Base-by-base conservation (phyloP, 2,329 filamentous ascomycete genomes). In the Penicillium sclerotiorum region DNA sequence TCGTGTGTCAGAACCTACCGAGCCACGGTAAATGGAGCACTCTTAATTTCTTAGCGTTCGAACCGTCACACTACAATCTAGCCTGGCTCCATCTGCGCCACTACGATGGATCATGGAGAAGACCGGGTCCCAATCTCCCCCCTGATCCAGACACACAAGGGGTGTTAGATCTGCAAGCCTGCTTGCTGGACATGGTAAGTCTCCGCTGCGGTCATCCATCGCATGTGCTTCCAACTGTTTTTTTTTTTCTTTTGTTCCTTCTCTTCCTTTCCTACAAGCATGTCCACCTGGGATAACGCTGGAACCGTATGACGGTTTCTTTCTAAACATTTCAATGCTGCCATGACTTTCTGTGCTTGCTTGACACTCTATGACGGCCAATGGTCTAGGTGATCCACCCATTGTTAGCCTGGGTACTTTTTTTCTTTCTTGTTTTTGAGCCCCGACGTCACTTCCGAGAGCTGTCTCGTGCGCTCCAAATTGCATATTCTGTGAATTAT, bases 31-130 rank as follows among this genome's bases (percentile, higher is more conserved):
- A 13, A 54, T 41, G 47, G 55, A 45, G 51, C 45, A 52, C 47
- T 51, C 51, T 60, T 57, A 56, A 56, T 49, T 45, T 53, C 47
- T 54, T 60, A 60, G 58, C 52, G 58, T 57, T 52, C 27, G 48
- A 55, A 51, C 50, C 35, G 39, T 50, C 50, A 35, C 38, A 47
- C 50, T 45, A 49, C 50, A 59, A n/a, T n/a, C n/a, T n/a, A n/a
- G n/a, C 56, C 49, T 50, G 45, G 57, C 52, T 53, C 57, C 53
- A 55, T 55, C 45, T 28, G 11, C 44, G 40, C 53, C 41, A 20
- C 39, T 25, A 21, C 41, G 38, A 45, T 45, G 53, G 57, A 58
- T 56, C 50, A 47, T 62, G 60, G 58, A 58, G 53, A 52, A 53
- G 52, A 43, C 51, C 47, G 55, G 50, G 41, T 43, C 49, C 49